These are phyloP conservation scores for Clonostachys byssicola DNA, from an alignment of 2,329 filamentous ascomycete genomes.

Conservation along the genomic window DNA sequence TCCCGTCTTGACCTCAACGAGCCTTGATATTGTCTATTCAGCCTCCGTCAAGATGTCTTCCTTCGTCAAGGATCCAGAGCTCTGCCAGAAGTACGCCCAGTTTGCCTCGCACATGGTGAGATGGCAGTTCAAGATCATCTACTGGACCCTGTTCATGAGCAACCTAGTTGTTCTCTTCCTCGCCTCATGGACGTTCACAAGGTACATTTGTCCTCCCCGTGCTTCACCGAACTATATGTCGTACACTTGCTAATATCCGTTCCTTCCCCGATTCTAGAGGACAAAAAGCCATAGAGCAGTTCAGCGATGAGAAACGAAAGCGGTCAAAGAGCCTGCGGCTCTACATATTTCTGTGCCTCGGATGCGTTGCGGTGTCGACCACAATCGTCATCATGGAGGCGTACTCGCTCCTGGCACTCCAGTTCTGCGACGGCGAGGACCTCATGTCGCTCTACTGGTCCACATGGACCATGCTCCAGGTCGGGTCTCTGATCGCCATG, in stretches of 20 bases:
- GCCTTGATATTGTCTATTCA: background rate
- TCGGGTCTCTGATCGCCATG: conserved; percentile 55
- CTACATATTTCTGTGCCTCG: conserved; percentile 36
- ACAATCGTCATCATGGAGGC: conserved; percentile 48
- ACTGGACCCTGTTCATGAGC: conserved; percentile 38
- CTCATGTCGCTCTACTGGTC: conserved; percentile 58
- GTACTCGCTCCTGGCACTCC: conserved; percentile 45
- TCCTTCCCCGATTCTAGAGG: conserved; percentile 14
- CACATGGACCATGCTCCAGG: conserved; percentile 56
- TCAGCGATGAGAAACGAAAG: conserved; percentile 19
- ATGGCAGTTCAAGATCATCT: conserved; percentile 38
- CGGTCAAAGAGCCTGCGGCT: conserved; percentile 28
- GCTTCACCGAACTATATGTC: background rate
- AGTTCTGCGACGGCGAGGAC: conserved; percentile 58
- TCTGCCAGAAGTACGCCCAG: conserved; percentile 33
- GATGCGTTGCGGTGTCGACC: conserved; percentile 38
- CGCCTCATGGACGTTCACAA: conserved; percentile 33
- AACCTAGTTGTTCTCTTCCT: conserved; percentile 39
- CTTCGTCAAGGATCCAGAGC: conserved; percentile 13
- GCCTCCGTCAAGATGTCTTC: conserved; percentile 1
- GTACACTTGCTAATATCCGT: background rate
- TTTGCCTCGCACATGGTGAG: conserved; percentile 36
- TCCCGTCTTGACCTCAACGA: too few relatives aligned
- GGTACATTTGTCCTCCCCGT: conserved; percentile 17
- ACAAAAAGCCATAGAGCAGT: conserved; percentile 28